Percentiles rank a stretch among this genome's conserved stretches.
Conservation (phyloP, 1,284 basidiomycete species). For the Meira nashicola region DNA sequence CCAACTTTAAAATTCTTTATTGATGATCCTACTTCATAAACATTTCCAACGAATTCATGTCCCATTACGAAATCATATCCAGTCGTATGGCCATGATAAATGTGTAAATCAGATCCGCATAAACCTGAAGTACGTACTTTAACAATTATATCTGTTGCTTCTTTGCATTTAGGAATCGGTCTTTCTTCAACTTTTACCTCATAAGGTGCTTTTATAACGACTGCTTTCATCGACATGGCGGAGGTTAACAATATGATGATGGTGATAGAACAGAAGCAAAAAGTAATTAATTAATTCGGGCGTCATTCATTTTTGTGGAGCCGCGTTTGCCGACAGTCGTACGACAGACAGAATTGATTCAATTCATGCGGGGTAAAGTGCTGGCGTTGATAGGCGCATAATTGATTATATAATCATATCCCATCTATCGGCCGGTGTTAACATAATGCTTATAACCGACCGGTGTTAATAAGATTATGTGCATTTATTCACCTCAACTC, state of each 20-base stretch:
- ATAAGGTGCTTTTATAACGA: constrained; percentile 41
- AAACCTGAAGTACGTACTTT: constrained; percentile 58
- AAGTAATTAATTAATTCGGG: no score
- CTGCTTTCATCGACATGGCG: constrained; percentile 30
- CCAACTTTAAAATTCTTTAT: constrained; percentile 68
- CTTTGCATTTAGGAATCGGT: constrained; percentile 36
- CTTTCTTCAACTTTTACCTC: constrained; percentile 37
- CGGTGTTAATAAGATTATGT: no score
- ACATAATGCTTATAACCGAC: no score
- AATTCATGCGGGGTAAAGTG: no score
- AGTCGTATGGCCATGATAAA: constrained; percentile 30
- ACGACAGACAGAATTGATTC: no score
- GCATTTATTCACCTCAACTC: no score
- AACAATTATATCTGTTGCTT: constrained; percentile 38
- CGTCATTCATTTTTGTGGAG: no score
- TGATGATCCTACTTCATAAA: constrained; percentile 66
- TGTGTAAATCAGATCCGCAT: constrained; percentile 73
- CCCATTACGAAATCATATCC: constrained; percentile 56
- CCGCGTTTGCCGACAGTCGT: no score
- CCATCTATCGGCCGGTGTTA: no score
- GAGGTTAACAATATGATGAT: neutral
- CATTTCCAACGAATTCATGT: constrained; percentile 77
- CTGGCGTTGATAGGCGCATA: no score
- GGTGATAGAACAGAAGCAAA: no score
- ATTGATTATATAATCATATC: no score